Evolutionary conservation across 129 eudicot genomes (phyloP).

Genomic region (Erigeron canadensis): DNA sequence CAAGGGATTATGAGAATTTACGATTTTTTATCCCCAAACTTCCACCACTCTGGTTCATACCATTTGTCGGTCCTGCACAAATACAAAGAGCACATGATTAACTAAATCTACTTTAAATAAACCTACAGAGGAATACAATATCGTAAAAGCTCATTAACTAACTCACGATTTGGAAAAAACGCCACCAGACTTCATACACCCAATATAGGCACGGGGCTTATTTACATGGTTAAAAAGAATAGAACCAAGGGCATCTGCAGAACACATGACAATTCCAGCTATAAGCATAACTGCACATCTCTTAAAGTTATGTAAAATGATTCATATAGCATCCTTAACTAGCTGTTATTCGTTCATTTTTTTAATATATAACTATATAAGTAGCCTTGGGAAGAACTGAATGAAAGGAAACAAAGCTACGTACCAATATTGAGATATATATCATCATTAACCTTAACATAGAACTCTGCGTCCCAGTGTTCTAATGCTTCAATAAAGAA

Average conservation of each 20-base stretch:
- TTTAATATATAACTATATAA: not conserved
- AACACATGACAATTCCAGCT: slow-evolving; percentile 12
- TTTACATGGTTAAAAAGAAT: slow-evolving; percentile 66
- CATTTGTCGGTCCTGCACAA: slow-evolving; percentile 66
- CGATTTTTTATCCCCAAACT: slow-evolving; percentile 89
- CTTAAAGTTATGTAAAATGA: not conserved
- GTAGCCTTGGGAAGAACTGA: not conserved
- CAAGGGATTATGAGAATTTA: slow-evolving; percentile 35
- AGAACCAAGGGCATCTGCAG: slow-evolving; percentile 71
- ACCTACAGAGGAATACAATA: not conserved
- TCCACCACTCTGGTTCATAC: slow-evolving; percentile 99
- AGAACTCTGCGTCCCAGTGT: slow-evolving; percentile 92
- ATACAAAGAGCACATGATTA: slow-evolving; percentile 6
- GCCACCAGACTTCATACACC: slow-evolving; percentile 94
- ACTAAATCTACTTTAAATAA: not conserved
- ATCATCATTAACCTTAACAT: slow-evolving; percentile 84
- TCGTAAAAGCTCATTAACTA: slow-evolving; percentile 8
- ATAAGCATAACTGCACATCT: not conserved
- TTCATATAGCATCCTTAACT: not conserved
- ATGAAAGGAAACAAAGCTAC: slow-evolving; percentile 2
- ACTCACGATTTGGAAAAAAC: slow-evolving; percentile 85
- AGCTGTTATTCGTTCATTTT: not conserved
- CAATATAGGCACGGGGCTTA: slow-evolving; percentile 76
- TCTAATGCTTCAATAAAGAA: slow-evolving; percentile 61
- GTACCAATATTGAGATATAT: slow-evolving; percentile 76